phyloP scores from a whole-genome alignment of 1,284 basidiomycete species.

The Melampsora americana region DNA sequence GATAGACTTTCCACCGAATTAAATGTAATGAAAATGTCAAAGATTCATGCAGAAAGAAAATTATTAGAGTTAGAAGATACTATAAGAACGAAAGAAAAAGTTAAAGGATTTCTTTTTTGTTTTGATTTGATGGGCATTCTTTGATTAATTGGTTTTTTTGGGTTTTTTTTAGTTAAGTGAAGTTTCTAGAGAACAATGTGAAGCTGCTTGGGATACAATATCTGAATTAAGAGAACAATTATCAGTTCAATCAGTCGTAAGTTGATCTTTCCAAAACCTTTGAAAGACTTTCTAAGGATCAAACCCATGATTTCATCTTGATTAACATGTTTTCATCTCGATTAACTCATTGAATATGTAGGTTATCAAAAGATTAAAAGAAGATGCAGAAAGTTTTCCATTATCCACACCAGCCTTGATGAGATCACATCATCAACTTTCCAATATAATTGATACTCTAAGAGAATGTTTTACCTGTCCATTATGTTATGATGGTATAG shows the following conservation, averaged over 20 bases:
- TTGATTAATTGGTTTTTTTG: background rate
- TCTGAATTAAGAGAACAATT: conserved; percentile 29
- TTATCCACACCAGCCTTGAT: conserved; percentile 16
- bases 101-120: background rate
- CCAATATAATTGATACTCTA: conserved; percentile 20
- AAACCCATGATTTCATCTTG: background rate
- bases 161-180: conserved; percentile 10
- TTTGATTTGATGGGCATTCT: background rate
- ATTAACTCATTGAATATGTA: conserved; percentile 8
- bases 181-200: conserved; percentile 31
- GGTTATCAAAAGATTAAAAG: conserved; percentile 37
- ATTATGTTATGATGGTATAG: conserved; percentile 32
- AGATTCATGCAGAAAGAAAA: conserved; percentile 32
- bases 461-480: conserved; percentile 43
- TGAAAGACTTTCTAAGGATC: background rate
- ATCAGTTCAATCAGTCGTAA: conserved; percentile 32
- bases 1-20: conserved; percentile 36
- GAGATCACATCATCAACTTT: conserved; percentile 27
- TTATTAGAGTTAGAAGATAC: conserved; percentile 25
- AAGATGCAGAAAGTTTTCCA: conserved; percentile 31
- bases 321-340: background rate
- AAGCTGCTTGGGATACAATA: conserved; percentile 36
- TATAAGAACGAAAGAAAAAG: conserved; percentile 21
- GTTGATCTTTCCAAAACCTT: background rate
- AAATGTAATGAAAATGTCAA: conserved; percentile 41